A percentile compares a stretch with the other conserved stretches of the same genome.
Conservation (phyloP, 306 rosid species). For the Cucurbita argyrosperma region DNA sequence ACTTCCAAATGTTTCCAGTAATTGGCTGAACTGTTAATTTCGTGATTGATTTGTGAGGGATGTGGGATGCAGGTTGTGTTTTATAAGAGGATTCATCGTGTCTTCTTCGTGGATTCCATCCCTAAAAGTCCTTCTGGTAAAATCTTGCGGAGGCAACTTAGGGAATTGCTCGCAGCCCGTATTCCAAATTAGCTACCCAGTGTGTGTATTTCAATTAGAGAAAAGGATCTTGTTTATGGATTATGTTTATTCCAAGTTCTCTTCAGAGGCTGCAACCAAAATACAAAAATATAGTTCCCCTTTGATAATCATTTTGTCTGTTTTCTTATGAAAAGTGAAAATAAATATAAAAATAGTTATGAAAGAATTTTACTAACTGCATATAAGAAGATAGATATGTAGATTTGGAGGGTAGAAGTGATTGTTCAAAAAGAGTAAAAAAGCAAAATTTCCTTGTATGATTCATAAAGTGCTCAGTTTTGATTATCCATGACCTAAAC, state of each 20-base stretch:
- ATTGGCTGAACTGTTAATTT: not conserved
- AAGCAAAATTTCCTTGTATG: not conserved
- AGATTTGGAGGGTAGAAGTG: not conserved
- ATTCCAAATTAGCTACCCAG: slow-evolving; percentile 13
- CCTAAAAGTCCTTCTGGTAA: slow-evolving; percentile 75
- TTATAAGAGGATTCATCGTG: slow-evolving; percentile 56
- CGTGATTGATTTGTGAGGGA: not conserved
- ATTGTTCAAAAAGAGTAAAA: not conserved
- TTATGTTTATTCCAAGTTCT: not conserved
- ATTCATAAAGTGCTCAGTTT: not conserved
- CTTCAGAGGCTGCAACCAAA: not conserved
- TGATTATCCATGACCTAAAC: not conserved
- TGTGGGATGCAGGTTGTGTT: slow-evolving; percentile 50
- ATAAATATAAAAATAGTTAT: no score
- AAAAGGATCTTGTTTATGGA: not conserved
- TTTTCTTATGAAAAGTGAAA: no score
- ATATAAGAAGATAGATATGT: not conserved
- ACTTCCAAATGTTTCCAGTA: not conserved
- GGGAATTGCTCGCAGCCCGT: slow-evolving; percentile 26
- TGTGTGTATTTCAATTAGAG: not conserved
- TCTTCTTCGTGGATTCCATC: slow-evolving; percentile 54
- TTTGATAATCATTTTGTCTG: no score
- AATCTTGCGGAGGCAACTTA: slow-evolving; percentile 34
- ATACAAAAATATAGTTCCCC: no score
- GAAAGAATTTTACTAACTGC: no score